phyloP scores from a whole-genome alignment of 371 early-diverging fungal genomes.

The Nematocida ironsii region DNA sequence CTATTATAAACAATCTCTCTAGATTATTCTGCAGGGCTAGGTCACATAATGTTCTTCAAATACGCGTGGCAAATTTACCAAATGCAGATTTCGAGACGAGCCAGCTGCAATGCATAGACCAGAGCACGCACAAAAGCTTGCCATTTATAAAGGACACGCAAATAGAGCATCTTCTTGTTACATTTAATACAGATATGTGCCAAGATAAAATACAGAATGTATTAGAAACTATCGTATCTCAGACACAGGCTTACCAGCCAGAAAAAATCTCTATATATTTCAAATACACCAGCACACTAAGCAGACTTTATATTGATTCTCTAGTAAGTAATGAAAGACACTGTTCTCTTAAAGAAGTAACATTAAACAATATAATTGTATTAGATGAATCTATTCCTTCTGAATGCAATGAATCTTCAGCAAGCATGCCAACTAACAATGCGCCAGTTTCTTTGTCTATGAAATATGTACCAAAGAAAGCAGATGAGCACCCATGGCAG shows the following conservation, averaged over 20 bases:
- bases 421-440: not conserved
- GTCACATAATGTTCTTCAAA: not conserved
- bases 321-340: not conserved
- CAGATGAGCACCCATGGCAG: not conserved
- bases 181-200: not conserved
- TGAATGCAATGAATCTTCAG: not conserved
- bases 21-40: not conserved
- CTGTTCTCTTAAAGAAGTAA: not conserved
- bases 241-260: not conserved
- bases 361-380: constrained; percentile 4
- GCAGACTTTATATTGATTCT: not conserved
- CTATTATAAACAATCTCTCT: not conserved
- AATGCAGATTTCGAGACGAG: not conserved
- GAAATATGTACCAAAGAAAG: not conserved
- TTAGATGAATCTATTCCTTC: not conserved
- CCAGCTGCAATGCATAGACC: not conserved
- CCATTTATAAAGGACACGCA: not conserved
- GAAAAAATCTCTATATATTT: constrained; percentile 15
- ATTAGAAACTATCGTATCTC: not conserved
- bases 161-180: not conserved
- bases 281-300: not conserved
- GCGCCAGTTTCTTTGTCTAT: not conserved
- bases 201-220: not conserved
- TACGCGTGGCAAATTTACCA: not conserved
- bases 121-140: not conserved